Conservation (phyloP, 768 basidiomycete genomes). For the Suillus placidus region DNA sequence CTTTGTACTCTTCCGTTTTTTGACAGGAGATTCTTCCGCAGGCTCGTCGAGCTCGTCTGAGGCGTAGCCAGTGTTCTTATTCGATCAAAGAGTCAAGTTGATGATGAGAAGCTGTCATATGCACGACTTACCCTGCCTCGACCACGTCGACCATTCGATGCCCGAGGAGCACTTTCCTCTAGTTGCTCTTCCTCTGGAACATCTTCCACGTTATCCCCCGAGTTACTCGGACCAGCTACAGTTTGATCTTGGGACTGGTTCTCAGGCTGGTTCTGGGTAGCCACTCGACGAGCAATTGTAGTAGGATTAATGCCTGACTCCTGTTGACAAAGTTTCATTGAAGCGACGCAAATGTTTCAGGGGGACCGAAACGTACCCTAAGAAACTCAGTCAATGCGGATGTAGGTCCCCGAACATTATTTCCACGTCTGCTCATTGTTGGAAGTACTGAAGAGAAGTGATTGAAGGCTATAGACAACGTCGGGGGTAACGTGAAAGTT, state of each 20-base stretch:
- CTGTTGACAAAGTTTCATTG: slow-evolving; percentile 35
- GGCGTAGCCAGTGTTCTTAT: slow-evolving; percentile 48
- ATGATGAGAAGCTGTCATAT: slow-evolving; percentile 12
- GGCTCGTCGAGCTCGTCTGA: slow-evolving; percentile 79
- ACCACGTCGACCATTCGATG: slow-evolving; percentile 21
- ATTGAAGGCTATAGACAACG: neutral
- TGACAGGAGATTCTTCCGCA: slow-evolving; percentile 45
- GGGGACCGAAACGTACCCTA: slow-evolving; percentile 46
- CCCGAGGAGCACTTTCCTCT: slow-evolving; percentile 10
- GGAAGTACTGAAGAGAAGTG: neutral
- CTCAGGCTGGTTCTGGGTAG: slow-evolving; percentile 32
- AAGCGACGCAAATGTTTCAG: slow-evolving; percentile 6
- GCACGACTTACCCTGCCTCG: slow-evolving; percentile 17
- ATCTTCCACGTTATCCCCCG: slow-evolving; percentile 14
- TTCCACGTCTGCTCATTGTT: slow-evolving; percentile 35
- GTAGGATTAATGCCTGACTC: slow-evolving; percentile 55
- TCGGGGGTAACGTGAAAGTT: neutral
- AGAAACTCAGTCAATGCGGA: slow-evolving; percentile 85
- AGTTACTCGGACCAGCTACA: slow-evolving; percentile 49
- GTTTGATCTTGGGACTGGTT: slow-evolving; percentile 36
- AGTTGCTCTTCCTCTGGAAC: slow-evolving; percentile 20
- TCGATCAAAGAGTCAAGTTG: slow-evolving; percentile 7
- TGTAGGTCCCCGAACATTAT: slow-evolving; percentile 78
- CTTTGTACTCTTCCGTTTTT: slow-evolving; percentile 61
- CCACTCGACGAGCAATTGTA: slow-evolving; percentile 41